These are phyloP conservation scores for Cercospora brassicicola DNA, from an alignment of 2,329 filamentous ascomycete species.

Conservation along the genomic window DNA sequence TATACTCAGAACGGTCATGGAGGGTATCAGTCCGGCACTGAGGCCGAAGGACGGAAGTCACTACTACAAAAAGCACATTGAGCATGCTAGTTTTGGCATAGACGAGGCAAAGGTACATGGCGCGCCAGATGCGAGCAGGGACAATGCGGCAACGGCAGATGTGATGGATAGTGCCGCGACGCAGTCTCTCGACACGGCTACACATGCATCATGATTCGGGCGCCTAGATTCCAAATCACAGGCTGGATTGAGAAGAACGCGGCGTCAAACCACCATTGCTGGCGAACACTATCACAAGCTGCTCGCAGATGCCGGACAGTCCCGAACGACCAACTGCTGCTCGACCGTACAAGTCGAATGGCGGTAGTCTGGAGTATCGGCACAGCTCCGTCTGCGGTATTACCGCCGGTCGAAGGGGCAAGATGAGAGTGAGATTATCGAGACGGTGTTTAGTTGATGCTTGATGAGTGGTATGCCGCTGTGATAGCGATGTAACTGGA, in stretches of 20 bases:
- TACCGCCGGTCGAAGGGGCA: not conserved
- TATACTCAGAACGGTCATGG: conserved; percentile 70
- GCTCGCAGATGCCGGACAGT: not conserved
- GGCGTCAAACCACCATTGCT: not conserved
- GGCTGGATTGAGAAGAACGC: not conserved
- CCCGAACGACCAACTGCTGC: not conserved
- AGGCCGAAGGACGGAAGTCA: conserved; percentile 62
- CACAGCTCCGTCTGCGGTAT: not conserved
- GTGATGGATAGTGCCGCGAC: not conserved
- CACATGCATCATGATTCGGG: not conserved
- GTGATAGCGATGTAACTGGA: not conserved
- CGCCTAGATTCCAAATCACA: not conserved
- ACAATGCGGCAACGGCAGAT: not conserved
- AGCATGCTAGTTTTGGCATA: conserved; percentile 68
- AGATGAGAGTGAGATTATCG: not conserved
- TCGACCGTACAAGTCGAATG: not conserved
- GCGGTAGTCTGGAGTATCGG: not conserved
- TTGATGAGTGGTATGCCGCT: not conserved
- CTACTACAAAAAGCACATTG: conserved; percentile 83
- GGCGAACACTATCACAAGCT: not conserved
- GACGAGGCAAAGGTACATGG: not conserved
- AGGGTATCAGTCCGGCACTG: conserved; percentile 71
- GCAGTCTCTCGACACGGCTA: not conserved
- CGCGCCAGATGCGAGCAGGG: not conserved
- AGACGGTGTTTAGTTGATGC: not conserved